Evolutionary conservation across 306 rosid species (phyloP), one percentile per base, ranked within the genome.

Genomic region (Acmispon strigosus): DNA sequence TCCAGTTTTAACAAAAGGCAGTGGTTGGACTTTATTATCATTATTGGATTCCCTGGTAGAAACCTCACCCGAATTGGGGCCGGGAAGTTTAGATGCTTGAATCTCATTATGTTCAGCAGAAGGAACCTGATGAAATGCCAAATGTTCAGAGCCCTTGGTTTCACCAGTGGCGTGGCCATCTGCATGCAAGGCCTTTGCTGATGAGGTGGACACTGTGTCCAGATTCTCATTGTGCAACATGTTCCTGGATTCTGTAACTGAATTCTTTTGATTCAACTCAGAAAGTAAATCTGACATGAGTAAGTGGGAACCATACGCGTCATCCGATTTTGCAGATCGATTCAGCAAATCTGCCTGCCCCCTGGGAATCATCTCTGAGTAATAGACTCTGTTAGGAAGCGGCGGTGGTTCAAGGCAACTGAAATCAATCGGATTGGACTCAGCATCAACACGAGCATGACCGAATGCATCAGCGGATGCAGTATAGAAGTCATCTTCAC

Each of bases 261-360:
- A 73, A 74, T 78, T 73, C 73, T 70, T 81, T 73, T 44, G 19
- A 80, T 50, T 64, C 14, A 48, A 57, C 71, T 84, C 85, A 59
- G 94, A 79, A 49, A 56, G 85, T 60, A 86, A 81, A 65, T 83
- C 89, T 66, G 95, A 66, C 70, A 6, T 80, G 80, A 80, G 84
- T 60, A 83, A 80, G 37, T 78, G 86, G 22, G 86, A 69, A 76
- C 86, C 0, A 85, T 51, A 87, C 92, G 14, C 69, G 57, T 86
- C 96, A 67, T 92, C 98, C 27, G 98, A 92, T 72, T 92, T 92
- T 67, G 92, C 74, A 20, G 83, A 86, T 52, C 90, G 82, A 68
- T 84, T 92, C 84, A 81, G 83, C 65, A 82, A 80, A 75, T 89
- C 95, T 44, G 74, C 82, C 74, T 83, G 96, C 76, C 85, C 96